phyloP scores from a whole-genome alignment of 139 green algal species.

The Gonium pectorale region DNA sequence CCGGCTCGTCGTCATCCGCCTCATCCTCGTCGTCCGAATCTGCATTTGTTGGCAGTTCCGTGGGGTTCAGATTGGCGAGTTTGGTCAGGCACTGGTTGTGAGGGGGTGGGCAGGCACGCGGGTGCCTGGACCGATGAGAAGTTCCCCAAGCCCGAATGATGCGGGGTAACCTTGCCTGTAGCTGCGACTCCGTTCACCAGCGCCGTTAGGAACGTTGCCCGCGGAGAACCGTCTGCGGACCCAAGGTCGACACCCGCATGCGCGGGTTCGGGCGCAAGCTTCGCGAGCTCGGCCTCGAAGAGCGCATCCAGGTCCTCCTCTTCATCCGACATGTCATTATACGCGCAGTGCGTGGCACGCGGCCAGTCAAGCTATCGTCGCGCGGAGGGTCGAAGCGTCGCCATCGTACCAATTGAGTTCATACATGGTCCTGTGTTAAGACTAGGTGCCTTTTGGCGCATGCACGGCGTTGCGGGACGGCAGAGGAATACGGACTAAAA shows the following conservation, averaged over 20 bases:
- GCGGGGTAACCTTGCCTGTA: background rate
- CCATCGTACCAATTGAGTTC: no score
- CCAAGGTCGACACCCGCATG: background rate
- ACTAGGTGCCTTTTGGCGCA: no score
- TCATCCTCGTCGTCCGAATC: background rate
- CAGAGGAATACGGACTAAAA: no score
- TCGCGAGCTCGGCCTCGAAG: conserved; percentile 10
- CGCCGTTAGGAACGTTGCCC: no score
- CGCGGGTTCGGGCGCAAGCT: background rate
- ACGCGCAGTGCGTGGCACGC: no score
- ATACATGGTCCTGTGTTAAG: no score
- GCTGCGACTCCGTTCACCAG: no score
- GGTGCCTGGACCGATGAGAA: background rate
- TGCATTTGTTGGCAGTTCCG: background rate
- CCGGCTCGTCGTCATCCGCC: background rate
- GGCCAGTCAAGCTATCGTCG: no score
- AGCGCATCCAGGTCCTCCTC: conserved; percentile 8
- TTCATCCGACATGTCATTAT: no score
- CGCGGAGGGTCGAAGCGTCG: no score
- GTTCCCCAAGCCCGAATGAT: background rate
- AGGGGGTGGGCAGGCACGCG: no score
- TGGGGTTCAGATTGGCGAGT: background rate
- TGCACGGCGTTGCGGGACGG: no score
- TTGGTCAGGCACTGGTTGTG: background rate
- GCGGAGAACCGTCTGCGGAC: background rate